phyloP scores from a whole-genome alignment of 2,329 filamentous ascomycete genomes.

The Parafenestella ontariensis region DNA sequence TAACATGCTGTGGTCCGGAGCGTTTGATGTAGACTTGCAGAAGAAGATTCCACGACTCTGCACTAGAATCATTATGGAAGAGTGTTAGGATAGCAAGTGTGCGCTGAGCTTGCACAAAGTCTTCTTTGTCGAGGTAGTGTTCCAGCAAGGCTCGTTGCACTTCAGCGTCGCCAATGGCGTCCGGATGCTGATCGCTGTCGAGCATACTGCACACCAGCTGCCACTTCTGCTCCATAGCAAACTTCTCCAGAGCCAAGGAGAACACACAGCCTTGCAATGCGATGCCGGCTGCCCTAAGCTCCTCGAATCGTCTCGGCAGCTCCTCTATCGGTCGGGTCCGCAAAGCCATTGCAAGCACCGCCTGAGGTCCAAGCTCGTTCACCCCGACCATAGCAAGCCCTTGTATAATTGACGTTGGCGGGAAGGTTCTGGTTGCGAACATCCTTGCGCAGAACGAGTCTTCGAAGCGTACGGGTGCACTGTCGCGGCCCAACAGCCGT shows the following conservation, averaged over 20 bases:
- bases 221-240: conserved; percentile 65
- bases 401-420: conserved; percentile 74
- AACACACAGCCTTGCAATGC: conserved; percentile 69
- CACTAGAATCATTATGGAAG: conserved; percentile 45
- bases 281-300: conserved; percentile 69
- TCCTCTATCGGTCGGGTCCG: conserved; percentile 65
- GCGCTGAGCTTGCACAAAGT: conserved; percentile 62
- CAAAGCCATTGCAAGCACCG: conserved; percentile 77
- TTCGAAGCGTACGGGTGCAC: conserved; percentile 54
- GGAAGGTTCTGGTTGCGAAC: conserved; percentile 79
- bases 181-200: conserved; percentile 69
- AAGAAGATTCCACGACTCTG: conserved; percentile 56
- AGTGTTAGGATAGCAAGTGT: conserved; percentile 63
- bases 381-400: conserved; percentile 75
- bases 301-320: conserved; percentile 65
- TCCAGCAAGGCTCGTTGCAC: conserved; percentile 63
- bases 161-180: conserved; percentile 63
- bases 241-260: conserved; percentile 67
- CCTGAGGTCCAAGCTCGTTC: conserved; percentile 73
- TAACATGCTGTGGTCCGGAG: conserved; percentile 31
- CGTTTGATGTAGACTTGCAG: conserved; percentile 51
- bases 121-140: conserved; percentile 58
- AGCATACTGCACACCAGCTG: conserved; percentile 61
- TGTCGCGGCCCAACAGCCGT: conserved; percentile 50
- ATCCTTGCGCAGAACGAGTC: conserved; percentile 79